Evolutionary conservation across 2,329 filamentous ascomycete genomes (phyloP).

Genomic region (Stemphylium beticola): DNA sequence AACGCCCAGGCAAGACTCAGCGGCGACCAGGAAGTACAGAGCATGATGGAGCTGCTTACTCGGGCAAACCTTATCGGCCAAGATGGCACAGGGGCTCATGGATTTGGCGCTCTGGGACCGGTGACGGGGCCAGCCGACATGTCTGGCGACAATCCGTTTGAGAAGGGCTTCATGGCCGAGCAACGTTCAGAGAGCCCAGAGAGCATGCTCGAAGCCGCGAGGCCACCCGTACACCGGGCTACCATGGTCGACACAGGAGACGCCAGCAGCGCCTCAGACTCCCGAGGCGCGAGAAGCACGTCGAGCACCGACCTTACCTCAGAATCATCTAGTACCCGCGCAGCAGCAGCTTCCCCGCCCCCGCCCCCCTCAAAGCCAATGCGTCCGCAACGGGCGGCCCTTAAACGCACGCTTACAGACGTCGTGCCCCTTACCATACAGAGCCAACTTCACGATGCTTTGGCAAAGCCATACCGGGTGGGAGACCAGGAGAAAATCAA

Average conservation of each 20-base stretch:
- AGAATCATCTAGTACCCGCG: constrained; percentile 29
- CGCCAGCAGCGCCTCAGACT: constrained; percentile 17
- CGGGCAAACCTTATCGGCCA: constrained; percentile 79
- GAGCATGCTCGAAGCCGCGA: constrained; percentile 38
- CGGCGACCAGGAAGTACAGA: constrained; percentile 85
- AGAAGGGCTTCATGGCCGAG: constrained; percentile 73
- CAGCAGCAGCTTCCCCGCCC: constrained; percentile 25
- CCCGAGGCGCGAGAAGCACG: constrained; percentile 20
- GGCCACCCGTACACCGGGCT: constrained; percentile 24
- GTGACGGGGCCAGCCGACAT: constrained; percentile 80
- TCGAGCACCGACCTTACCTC: constrained; percentile 30
- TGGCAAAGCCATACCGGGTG: constrained; percentile 81
- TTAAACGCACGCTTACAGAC: constrained; percentile 91
- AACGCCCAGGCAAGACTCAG: constrained; percentile 82
- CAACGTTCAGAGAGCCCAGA: constrained; percentile 53
- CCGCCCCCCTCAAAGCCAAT: constrained; percentile 30
- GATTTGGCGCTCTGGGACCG: constrained; percentile 63
- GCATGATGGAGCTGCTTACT: constrained; percentile 86
- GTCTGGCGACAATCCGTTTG: constrained; percentile 81
- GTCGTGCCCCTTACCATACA: constrained; percentile 75
- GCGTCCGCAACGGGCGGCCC: constrained; percentile 60
- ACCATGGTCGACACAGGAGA: constrained; percentile 15
- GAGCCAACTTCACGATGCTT: constrained; percentile 81
- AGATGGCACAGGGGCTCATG: constrained; percentile 63
- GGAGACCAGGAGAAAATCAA: constrained; percentile 54